Evolutionary conservation across 192 early-diverging fungal species (phyloP), one percentile per base, ranked within the genome.

Genomic region (Dissophora ornata): DNA sequence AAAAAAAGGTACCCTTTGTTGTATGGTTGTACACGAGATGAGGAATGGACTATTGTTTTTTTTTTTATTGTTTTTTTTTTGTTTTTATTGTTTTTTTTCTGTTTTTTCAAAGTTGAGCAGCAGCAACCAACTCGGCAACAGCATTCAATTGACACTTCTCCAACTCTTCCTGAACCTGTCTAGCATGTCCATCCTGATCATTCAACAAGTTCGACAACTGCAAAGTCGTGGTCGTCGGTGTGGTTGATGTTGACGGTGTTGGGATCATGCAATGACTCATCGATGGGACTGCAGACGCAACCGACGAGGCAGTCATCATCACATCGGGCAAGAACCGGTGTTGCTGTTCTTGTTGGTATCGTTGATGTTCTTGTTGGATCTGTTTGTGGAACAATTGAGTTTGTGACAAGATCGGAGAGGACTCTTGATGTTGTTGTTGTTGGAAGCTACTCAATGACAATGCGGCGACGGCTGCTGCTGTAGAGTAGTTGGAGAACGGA

Each of bases 361-460:
- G 47, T 10, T 71, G 61, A 28, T 57, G 53, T 41, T 75, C 70
- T 21, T 71, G 69, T 18, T 71, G 69, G 59, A 65, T 36, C 18
- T 65, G 63, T 28, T 75, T 65, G 4, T 75, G 62, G 62, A 73
- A 65, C 18, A 65, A 12, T 25, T 73, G 70, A 18, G 42, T 33
- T 28, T 63, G 46, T 5, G 54, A 57, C 21, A 64, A 28, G 11
- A 45, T 28, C 15, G 61, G 61, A 2, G 69, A 71, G 2, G 52
- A 0, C 22, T 38, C 50, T n/a, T 45, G 15, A 2, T n/a, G 42
- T 29, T 28, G 57, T 18, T 28, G 57, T 2, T 60, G 41, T 19
- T 60, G 51, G n/a, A 54, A 65, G 40, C 15, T 30, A 5, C 22
- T 55, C 9, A 65, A 25, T 0, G 62, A 42, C 10, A 65, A n/a